Conservation (phyloP, 768 basidiomycete species). For the Tephrocybe sp. region DNA sequence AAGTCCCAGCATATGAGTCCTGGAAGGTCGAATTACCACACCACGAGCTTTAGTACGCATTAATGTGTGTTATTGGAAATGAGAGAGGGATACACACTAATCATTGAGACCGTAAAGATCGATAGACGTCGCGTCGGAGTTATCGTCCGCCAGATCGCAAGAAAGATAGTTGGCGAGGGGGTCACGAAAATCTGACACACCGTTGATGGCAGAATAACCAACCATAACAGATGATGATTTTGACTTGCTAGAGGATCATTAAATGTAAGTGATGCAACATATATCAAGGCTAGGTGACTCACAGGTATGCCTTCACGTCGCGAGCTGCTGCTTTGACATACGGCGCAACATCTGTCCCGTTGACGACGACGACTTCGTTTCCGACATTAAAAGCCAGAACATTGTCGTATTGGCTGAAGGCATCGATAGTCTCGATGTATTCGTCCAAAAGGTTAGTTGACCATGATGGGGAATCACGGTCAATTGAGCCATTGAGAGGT, state of each 20-base stretch:
- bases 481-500: slow-evolving; percentile 84
- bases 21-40: slow-evolving; percentile 69
- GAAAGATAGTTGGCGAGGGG: slow-evolving; percentile 77
- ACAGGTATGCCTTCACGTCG: slow-evolving; percentile 85
- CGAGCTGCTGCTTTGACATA: slow-evolving; percentile 92
- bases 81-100: slow-evolving; percentile 54
- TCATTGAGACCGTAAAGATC: slow-evolving; percentile 89
- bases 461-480: slow-evolving; percentile 75
- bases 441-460: slow-evolving; percentile 75
- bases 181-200: slow-evolving; percentile 56
- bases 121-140: slow-evolving; percentile 63
- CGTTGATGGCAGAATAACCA: slow-evolving; percentile 87
- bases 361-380: slow-evolving; percentile 69
- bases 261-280: background rate
- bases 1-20: slow-evolving; percentile 54
- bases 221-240: slow-evolving; percentile 67
- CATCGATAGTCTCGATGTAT: slow-evolving; percentile 77
- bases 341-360: slow-evolving; percentile 63
- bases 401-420: slow-evolving; percentile 85
- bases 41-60: slow-evolving; percentile 65
- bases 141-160: slow-evolving; percentile 59
- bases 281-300: slow-evolving; percentile 28
- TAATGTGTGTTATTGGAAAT: background rate
- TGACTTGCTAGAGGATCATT: slow-evolving; percentile 46
- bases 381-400: slow-evolving; percentile 89